Conservation (phyloP, 139 green algal genomes). For the Marvania coccoides region DNA sequence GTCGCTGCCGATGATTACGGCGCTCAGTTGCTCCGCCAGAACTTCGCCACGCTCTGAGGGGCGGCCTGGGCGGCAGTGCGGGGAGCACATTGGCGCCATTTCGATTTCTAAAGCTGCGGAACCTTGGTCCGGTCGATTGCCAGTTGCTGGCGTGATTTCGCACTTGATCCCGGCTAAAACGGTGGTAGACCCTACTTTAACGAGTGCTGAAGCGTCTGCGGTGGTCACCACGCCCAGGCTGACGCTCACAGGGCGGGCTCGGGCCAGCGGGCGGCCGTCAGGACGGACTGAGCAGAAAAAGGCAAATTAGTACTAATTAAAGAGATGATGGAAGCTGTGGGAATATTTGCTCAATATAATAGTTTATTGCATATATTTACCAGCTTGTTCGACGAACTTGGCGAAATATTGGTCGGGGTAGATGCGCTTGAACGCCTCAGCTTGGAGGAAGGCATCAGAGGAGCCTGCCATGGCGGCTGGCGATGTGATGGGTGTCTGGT, state of each 20-base stretch:
- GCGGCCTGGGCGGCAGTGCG: constrained; percentile 25
- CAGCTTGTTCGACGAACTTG: constrained; percentile 47
- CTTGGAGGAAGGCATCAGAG: too few relatives aligned
- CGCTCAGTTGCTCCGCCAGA: constrained; percentile 35
- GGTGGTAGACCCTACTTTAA: constrained; percentile 56
- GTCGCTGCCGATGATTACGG: constrained; percentile 12
- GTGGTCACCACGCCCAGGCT: constrained; percentile 41
- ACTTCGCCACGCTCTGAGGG: constrained; percentile 16
- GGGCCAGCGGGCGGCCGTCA: constrained; percentile 55
- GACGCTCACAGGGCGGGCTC: constrained; percentile 35
- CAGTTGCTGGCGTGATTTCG: constrained; percentile 36
- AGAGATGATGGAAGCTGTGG: too few relatives aligned
- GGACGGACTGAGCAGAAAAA: constrained; percentile 54
- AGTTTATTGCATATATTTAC: too few relatives aligned
- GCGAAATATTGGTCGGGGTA: constrained; percentile 66
- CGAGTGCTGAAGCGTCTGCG: constrained; percentile 55
- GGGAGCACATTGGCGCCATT: constrained; percentile 49
- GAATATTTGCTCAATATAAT: too few relatives aligned
- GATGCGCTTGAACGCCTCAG: constrained; percentile 56
- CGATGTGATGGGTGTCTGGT: too few relatives aligned
- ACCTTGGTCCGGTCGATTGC: constrained; percentile 36
- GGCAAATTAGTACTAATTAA: too few relatives aligned
- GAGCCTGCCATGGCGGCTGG: too few relatives aligned
- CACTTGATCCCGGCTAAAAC: constrained; percentile 59
- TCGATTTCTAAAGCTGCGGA: constrained; percentile 32